These are phyloP conservation scores for Xylaria cubensis DNA, from an alignment of 495 filamentous ascomycete genomes.

Conservation along the genomic window DNA sequence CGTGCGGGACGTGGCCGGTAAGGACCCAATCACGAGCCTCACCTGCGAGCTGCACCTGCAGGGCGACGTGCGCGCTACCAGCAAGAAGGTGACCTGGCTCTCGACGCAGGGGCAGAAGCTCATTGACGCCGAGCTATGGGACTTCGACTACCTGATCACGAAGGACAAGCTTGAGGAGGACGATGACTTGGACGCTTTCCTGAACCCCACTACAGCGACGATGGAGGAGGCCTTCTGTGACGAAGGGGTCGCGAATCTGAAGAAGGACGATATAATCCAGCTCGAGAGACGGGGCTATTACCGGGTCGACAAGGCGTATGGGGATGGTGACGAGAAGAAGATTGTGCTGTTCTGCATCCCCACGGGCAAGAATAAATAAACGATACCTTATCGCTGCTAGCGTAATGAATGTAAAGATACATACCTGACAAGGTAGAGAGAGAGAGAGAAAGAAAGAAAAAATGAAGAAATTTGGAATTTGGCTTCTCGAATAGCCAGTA, in stretches of 20 bases:
- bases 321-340: constrained; percentile 57
- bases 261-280: constrained; percentile 87
- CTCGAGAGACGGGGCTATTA: constrained; percentile 94
- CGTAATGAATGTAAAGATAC: constrained; percentile 7
- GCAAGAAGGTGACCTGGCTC: constrained; percentile 95
- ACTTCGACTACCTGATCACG: constrained; percentile 91
- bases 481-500: background rate
- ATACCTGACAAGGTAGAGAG: constrained; percentile 1
- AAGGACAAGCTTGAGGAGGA: constrained; percentile 89
- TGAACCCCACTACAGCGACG: constrained; percentile 78
- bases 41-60: constrained; percentile 82
- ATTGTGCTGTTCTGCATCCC: constrained; percentile 83
- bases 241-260: constrained; percentile 75
- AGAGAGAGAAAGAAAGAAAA: background rate
- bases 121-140: constrained; percentile 81
- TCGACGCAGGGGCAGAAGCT: constrained; percentile 75
- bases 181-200: constrained; percentile 79
- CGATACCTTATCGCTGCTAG: background rate
- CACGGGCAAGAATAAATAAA: constrained; percentile 65
- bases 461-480: background rate
- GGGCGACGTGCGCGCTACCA: constrained; percentile 91
- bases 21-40: constrained; percentile 66
- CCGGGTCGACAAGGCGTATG: constrained; percentile 70
- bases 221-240: constrained; percentile 79
- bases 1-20: constrained; percentile 64